phyloP scores from a whole-genome alignment of 2,329 filamentous ascomycete genomes.

The Leptodontidium sp. region DNA sequence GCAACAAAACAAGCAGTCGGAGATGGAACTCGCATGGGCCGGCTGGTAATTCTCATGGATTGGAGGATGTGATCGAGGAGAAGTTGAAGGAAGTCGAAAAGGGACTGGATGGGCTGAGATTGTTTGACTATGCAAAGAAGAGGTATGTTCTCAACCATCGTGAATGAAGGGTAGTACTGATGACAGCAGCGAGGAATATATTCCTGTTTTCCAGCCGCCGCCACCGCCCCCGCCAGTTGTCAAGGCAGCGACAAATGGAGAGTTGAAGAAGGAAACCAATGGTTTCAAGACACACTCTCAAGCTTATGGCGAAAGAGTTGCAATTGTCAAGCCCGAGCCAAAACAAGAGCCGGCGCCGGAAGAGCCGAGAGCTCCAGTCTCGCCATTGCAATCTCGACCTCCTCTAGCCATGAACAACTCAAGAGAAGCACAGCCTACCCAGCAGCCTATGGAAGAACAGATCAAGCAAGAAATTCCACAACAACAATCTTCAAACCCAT shows the following conservation, averaged over 20 bases:
- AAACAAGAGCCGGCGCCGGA: neutral
- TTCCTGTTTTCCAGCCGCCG: slow-evolving; percentile 15
- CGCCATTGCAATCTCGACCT: neutral
- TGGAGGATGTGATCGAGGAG: slow-evolving; percentile 36
- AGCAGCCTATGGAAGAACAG: neutral
- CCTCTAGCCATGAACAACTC: neutral
- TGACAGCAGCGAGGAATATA: slow-evolving; percentile 26
- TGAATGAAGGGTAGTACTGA: neutral
- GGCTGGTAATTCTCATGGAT: slow-evolving; percentile 33
- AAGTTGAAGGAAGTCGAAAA: slow-evolving; percentile 34
- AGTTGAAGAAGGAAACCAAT: slow-evolving; percentile 10
- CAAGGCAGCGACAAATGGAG: neutral
- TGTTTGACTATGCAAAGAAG: slow-evolving; percentile 33
- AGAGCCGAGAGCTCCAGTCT: neutral
- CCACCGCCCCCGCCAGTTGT: neutral
- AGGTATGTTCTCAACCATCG: slow-evolving; percentile 23
- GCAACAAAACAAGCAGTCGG: slow-evolving; percentile 33
- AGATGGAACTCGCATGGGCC: slow-evolving; percentile 35
- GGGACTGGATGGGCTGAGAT: slow-evolving; percentile 31
- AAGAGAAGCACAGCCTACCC: neutral
- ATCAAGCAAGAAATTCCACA: neutral
- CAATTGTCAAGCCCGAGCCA: slow-evolving; percentile 3
- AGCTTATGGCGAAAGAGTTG: slow-evolving; percentile 8
- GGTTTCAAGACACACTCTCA: slow-evolving; percentile 7
- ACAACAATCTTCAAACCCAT: neutral